Percentiles rank a stretch among this genome's conserved stretches.
Evolutionary conservation across 108 stramenopile genomes (phyloP).

Genomic region (Asterionellopsis glacialis): DNA sequence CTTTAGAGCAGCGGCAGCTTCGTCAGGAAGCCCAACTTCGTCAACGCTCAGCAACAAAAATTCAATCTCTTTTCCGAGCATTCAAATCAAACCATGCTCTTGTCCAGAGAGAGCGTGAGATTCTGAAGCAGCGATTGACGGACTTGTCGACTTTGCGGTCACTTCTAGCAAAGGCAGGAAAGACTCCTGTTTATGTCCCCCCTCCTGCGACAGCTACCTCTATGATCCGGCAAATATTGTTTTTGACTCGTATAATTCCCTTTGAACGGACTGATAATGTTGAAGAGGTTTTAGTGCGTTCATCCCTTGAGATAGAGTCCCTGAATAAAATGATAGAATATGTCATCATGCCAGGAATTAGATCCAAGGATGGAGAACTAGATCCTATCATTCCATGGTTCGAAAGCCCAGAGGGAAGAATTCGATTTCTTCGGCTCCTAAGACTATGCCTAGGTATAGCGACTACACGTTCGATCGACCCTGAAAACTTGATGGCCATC

Average conservation of each 20-base stretch:
- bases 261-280: conserved; percentile 9
- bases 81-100: conserved; percentile 30
- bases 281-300: not conserved
- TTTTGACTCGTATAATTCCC: conserved; percentile 42
- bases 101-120: conserved; percentile 25
- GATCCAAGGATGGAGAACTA: conserved; percentile 30
- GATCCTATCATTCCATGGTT: conserved; percentile 68
- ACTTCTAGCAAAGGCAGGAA: conserved; percentile 38
- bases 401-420: conserved; percentile 39
- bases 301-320: conserved; percentile 24
- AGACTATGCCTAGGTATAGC: conserved; percentile 24
- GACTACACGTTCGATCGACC: not conserved
- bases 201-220: conserved; percentile 65
- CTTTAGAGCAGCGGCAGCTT: conserved; percentile 59
- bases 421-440: conserved; percentile 26
- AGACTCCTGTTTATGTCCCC: conserved; percentile 46
- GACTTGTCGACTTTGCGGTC: conserved; percentile 48
- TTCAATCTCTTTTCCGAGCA: conserved; percentile 58
- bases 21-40: conserved; percentile 40
- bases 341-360: conserved; percentile 55
- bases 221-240: conserved; percentile 52
- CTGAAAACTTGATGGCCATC: not conserved
- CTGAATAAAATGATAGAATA: conserved; percentile 41
- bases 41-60: conserved; percentile 26
- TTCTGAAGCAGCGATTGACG: conserved; percentile 43